Base-by-base conservation (phyloP, 2,329 filamentous ascomycete genomes). In the Triangularia setosa region DNA sequence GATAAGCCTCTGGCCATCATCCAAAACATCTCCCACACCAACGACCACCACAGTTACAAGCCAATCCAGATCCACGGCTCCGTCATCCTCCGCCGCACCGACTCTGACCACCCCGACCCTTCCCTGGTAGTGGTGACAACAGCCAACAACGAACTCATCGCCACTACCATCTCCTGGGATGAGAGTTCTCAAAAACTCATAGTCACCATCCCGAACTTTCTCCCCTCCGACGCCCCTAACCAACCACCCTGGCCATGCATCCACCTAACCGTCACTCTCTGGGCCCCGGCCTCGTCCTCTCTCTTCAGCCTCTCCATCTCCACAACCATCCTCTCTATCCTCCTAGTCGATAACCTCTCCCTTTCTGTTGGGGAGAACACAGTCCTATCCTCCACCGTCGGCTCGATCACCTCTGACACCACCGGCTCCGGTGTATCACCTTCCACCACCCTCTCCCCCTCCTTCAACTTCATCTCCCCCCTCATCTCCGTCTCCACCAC, bases 211-310 rank as follows among this genome's bases (percentile, higher is more conserved):
- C 82, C 82, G 0, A 70, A 69, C 30, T 69, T 64, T 9, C 61
- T 79, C 56, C 24, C 2, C 16, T 8, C 12, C 4, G 68, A 73
- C 1, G 76, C 75, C 70, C 58, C 67, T 14, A 60, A 69, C 2
- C 30, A 66, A 12, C 62, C 68, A 1, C 66, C 71, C 7, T 62
- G 67, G 53, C 80, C 82, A 1, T 86, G 84, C 68, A 74, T 85
- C 21, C 78, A 80, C 65, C 74, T 86, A 63, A 77, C 77, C 11
- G 74, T 76, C 16, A 85, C 81, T 2, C 70, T 83, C 52, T 82
- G 77, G 75, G 76, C 81, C 0, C 83, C 83, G 6, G 71, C 73
- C 3, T 69, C 74, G 16, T 75, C 76, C 2, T 69, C 74, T 8
- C 72, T 86, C 12, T 69, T 76, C 14, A 63, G 52, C 2, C 70